phyloP scores from a whole-genome alignment of 2,329 filamentous ascomycete genomes.

The Scytalidium lignicola region DNA sequence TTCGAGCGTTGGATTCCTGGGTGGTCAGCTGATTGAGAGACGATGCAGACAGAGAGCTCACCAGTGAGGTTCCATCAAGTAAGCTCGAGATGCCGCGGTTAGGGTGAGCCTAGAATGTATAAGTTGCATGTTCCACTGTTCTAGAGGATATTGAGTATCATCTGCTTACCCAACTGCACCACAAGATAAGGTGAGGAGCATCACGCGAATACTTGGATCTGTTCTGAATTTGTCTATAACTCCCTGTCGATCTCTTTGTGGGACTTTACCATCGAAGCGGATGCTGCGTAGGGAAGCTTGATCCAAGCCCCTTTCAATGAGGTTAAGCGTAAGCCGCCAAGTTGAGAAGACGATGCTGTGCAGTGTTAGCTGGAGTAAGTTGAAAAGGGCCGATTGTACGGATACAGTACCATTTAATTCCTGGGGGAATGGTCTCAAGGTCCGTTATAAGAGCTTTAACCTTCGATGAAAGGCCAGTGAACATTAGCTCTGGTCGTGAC shows the following conservation, averaged over 20 bases:
- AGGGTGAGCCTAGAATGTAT: constrained; percentile 12
- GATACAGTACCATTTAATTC: constrained; percentile 31
- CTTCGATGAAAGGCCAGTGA: constrained; percentile 7
- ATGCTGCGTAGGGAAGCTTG: constrained; percentile 29
- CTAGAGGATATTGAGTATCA: not conserved
- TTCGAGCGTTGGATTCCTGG: constrained; percentile 23
- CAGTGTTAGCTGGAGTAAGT: not conserved
- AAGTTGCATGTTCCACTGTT: not conserved
- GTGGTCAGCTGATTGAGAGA: too few relatives aligned
- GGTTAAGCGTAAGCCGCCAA: constrained; percentile 44
- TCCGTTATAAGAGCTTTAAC: constrained; percentile 5
- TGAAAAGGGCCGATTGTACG: too few relatives aligned
- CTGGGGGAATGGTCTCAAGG: constrained; percentile 4
- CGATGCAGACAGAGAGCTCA: too few relatives aligned
- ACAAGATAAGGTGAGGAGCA: constrained; percentile 45
- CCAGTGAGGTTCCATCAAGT: constrained; percentile 27
- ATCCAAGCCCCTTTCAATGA: constrained; percentile 36
- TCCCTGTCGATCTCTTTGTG: constrained; percentile 34
- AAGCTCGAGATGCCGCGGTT: constrained; percentile 17
- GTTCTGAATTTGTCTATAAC: constrained; percentile 36
- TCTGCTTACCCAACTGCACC: constrained; percentile 43
- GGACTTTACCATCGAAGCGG: constrained; percentile 43
- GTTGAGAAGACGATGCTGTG: constrained; percentile 45
- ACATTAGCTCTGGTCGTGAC: not conserved
- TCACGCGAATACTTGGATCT: constrained; percentile 33